phyloP scores from a whole-genome alignment of 495 filamentous ascomycete species.

The Cudoniella acicularis region DNA sequence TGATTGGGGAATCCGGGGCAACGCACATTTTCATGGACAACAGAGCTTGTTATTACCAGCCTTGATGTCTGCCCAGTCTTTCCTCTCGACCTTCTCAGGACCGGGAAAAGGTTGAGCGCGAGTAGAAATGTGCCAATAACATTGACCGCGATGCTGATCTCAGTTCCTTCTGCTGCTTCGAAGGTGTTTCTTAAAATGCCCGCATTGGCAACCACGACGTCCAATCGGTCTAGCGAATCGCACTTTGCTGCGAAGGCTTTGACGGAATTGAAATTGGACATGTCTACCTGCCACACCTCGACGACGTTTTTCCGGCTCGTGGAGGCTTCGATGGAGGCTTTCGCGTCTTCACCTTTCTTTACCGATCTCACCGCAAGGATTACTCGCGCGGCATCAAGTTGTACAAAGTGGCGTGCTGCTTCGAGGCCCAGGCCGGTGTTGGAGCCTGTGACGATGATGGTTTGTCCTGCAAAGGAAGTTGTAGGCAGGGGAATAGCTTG shows the following conservation, averaged over 20 bases:
- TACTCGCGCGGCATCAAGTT: too few species aligned
- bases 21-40: slow-evolving; percentile 32
- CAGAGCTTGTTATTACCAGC: slow-evolving; percentile 34
- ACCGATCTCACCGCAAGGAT: too few species aligned
- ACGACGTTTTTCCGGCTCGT: slow-evolving; percentile 27
- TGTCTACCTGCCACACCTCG: slow-evolving; percentile 56
- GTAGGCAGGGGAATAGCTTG: too few species aligned
- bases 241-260: slow-evolving; percentile 15
- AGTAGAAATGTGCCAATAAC: slow-evolving; percentile 22
- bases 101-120: slow-evolving; percentile 16
- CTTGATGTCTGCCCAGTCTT: not conserved
- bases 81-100: slow-evolving; percentile 7
- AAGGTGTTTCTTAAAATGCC: slow-evolving; percentile 10
- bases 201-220: slow-evolving; percentile 21
- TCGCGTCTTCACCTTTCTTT: too few species aligned
- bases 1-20: not conserved
- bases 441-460: too few species aligned
- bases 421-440: too few species aligned
- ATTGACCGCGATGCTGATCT: slow-evolving; percentile 22
- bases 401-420: too few species aligned
- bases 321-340: slow-evolving; percentile 30
- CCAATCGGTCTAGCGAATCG: slow-evolving; percentile 7
- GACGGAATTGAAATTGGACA: slow-evolving; percentile 31
- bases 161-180: not conserved
- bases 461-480: too few species aligned